Evolutionary conservation across 805 yeast species (phyloP).

Genomic region (Candida ipomoeae): DNA sequence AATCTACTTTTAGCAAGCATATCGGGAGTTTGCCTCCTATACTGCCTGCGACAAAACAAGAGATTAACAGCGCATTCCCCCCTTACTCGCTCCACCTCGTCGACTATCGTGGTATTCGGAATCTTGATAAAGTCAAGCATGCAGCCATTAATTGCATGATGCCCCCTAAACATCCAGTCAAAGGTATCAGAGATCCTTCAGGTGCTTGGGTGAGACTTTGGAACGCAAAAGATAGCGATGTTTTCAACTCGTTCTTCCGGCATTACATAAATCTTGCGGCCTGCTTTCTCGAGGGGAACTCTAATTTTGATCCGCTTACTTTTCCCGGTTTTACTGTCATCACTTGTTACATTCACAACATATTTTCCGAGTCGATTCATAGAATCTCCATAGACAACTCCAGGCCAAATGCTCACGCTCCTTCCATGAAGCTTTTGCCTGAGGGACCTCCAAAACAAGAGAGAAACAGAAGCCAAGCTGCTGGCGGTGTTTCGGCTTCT

Average conservation of each 20-base stretch:
- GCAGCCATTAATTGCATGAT: constrained; percentile 31
- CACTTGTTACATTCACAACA: constrained; percentile 45
- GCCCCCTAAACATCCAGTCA: constrained; percentile 41
- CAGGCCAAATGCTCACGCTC: constrained; percentile 1
- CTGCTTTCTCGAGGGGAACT: constrained; percentile 4
- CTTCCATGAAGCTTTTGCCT: not conserved
- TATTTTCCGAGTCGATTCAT: constrained; percentile 30
- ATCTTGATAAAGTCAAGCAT: constrained; percentile 26
- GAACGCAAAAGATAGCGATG: constrained; percentile 53
- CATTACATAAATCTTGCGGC: constrained; percentile 44
- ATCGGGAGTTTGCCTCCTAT: constrained; percentile 3
- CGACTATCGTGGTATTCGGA: constrained; percentile 31
- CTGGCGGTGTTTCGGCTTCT: constrained; percentile 6
- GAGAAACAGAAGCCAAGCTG: not conserved
- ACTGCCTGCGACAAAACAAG: not conserved
- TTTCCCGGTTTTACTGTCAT: constrained; percentile 44
- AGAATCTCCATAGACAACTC: constrained; percentile 10
- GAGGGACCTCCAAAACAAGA: constrained; percentile 1
- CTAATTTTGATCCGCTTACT: constrained; percentile 6
- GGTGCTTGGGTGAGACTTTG: constrained; percentile 64
- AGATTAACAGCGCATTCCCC: constrained; percentile 24
- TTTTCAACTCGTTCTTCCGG: constrained; percentile 58
- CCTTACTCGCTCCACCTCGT: constrained; percentile 27
- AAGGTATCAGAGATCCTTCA: constrained; percentile 52
- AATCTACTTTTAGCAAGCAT: constrained; percentile 35